Percentiles rank a stretch among this genome's conserved stretches.
Evolutionary conservation across 2,329 filamentous ascomycete genomes (phyloP).

Genomic region (Fusarium avenaceum): DNA sequence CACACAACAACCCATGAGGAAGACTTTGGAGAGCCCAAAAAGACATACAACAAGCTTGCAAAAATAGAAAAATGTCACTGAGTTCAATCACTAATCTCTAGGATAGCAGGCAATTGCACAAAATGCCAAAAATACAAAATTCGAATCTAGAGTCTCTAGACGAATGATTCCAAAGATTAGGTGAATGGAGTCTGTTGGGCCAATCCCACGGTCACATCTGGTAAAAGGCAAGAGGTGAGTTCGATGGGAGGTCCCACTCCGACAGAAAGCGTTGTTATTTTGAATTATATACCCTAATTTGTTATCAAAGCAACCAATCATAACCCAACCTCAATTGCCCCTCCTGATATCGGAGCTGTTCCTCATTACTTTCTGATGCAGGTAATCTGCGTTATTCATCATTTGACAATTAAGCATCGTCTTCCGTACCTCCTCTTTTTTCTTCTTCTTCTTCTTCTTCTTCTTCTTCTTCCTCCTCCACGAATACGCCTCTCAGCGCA

Average conservation of each 20-base stretch:
- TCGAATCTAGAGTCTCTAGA: constrained; percentile 59
- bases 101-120: too few species aligned
- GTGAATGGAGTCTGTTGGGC: constrained; percentile 66
- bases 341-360: constrained; percentile 17
- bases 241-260: constrained; percentile 80
- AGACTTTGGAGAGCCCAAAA: neutral
- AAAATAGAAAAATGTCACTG: neutral
- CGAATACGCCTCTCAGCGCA: neutral
- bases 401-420: neutral
- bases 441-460: neutral
- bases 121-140: constrained; percentile 51
- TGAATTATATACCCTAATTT: constrained; percentile 32
- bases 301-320: neutral
- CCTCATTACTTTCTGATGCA: constrained; percentile 2
- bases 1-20: neutral
- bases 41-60: neutral
- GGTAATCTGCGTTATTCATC: constrained; percentile 6
- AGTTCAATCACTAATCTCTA: rapidly evolving
- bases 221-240: constrained; percentile 86
- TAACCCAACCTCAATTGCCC: neutral
- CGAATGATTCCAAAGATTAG: constrained; percentile 64
- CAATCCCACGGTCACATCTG: constrained; percentile 79
- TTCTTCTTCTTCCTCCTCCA: neutral
- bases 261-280: constrained; percentile 41
- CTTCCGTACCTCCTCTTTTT: neutral